These are phyloP conservation scores for Monilinia aucupariae DNA, from an alignment of 2,329 filamentous ascomycete genomes.

Conservation along the genomic window DNA sequence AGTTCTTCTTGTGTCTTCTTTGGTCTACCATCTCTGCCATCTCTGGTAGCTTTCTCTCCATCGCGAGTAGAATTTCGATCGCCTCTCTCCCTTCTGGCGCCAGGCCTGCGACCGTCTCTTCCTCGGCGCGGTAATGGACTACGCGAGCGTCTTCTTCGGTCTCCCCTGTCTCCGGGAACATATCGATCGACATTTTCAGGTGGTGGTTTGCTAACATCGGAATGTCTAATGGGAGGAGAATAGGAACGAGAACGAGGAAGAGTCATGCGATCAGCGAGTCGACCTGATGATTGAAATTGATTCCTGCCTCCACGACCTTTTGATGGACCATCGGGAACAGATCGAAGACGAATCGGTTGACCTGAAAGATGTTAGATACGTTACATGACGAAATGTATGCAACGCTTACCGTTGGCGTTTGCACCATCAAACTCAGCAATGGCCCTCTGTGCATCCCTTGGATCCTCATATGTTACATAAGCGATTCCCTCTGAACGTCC, in stretches of 20 bases:
- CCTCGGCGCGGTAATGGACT: constrained; percentile 52
- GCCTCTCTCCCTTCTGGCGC: constrained; percentile 36
- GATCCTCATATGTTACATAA: constrained; percentile 71
- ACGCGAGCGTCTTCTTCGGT: constrained; percentile 43
- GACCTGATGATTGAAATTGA: constrained; percentile 52
- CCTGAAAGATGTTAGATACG: constrained; percentile 42
- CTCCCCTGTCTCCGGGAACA: constrained; percentile 33
- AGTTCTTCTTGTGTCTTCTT: constrained; percentile 88
- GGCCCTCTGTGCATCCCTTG: constrained; percentile 67
- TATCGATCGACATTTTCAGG: constrained; percentile 36
- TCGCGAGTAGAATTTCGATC: constrained; percentile 40
- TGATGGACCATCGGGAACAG: constrained; percentile 51
- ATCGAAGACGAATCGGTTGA: constrained; percentile 71
- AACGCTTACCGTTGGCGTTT: constrained; percentile 67
- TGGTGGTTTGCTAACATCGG: constrained; percentile 34
- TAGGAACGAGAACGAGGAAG: constrained; percentile 56
- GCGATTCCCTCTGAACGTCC: constrained; percentile 83
- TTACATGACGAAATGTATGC: not conserved
- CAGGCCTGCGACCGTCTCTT: constrained; percentile 49
- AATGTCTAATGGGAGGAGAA: constrained; percentile 42
- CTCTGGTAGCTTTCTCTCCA: constrained; percentile 41
- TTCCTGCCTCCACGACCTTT: constrained; percentile 42
- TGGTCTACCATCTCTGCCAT: constrained; percentile 48
- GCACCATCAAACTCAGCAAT: constrained; percentile 80
- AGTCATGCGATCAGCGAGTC: constrained; percentile 57